Evolutionary conservation across 768 basidiomycete species (phyloP).

Genomic region (Rhizopogon rudus): DNA sequence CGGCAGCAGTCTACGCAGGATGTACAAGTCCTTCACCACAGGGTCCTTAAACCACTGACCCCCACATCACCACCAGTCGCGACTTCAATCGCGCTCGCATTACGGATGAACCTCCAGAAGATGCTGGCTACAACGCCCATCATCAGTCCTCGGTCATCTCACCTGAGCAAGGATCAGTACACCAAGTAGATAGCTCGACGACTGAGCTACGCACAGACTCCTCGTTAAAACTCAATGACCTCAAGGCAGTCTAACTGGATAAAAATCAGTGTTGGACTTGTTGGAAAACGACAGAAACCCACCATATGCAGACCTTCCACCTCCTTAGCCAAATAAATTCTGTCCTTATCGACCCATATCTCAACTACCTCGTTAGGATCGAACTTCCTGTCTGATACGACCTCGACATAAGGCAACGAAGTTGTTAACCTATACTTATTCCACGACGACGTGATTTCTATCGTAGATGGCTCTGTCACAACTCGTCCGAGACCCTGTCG

Average conservation of each 20-base stretch:
- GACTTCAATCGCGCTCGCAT: constrained; percentile 32
- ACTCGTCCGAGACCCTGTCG: neutral
- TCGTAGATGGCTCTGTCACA: neutral
- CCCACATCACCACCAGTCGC: too few species aligned
- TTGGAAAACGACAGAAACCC: neutral
- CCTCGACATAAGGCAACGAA: constrained; percentile 1
- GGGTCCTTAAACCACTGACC: too few species aligned
- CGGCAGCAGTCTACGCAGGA: too few species aligned
- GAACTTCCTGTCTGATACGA: constrained; percentile 1
- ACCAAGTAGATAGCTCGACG: too few species aligned
- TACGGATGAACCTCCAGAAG: constrained; percentile 60
- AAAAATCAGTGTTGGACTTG: neutral
- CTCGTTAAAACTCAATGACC: neutral
- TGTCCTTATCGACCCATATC: neutral
- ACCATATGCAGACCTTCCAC: neutral
- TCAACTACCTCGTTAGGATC: neutral
- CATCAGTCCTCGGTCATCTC: neutral
- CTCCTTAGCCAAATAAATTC: neutral
- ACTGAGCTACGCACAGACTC: too few species aligned
- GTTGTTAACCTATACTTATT: neutral
- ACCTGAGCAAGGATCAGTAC: too few species aligned
- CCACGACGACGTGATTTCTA: neutral
- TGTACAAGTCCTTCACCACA: neutral
- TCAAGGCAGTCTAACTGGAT: neutral
- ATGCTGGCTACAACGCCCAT: neutral